Conservation (phyloP, 2,329 filamentous ascomycete species). For the Exserohilum turcica region DNA sequence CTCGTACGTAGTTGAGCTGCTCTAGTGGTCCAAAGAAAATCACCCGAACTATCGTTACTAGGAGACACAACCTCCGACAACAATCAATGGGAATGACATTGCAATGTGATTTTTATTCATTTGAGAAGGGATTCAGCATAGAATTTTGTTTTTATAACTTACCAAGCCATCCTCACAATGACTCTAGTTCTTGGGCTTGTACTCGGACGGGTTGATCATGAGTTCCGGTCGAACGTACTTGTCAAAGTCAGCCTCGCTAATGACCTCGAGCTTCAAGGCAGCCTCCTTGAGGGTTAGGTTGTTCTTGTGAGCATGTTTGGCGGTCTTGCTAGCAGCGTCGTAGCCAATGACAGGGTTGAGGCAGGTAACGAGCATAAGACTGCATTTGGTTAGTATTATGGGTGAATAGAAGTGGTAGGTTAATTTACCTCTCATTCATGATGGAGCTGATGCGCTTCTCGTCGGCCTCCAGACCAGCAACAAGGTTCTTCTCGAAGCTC, state of each 20-base stretch:
- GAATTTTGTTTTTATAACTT: too few species aligned
- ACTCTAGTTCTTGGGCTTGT: slow-evolving; percentile 49
- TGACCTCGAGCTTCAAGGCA: slow-evolving; percentile 88
- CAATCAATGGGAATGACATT: too few species aligned
- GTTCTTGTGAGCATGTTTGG: slow-evolving; percentile 94
- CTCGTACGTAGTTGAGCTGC: too few species aligned
- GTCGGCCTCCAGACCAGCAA: slow-evolving; percentile 86
- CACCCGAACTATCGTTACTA: too few species aligned
- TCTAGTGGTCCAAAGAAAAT: too few species aligned
- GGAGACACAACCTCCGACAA: too few species aligned
- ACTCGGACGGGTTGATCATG: slow-evolving; percentile 85
- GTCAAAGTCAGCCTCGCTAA: slow-evolving; percentile 90
- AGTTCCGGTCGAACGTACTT: slow-evolving; percentile 87
- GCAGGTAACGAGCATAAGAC: slow-evolving; percentile 97
- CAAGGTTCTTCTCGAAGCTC: slow-evolving; percentile 92
- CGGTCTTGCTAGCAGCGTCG: slow-evolving; percentile 42
- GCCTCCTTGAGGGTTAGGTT: slow-evolving; percentile 90
- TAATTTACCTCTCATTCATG: slow-evolving; percentile 86
- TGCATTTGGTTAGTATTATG: slow-evolving; percentile 47
- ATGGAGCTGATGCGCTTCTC: slow-evolving; percentile 89
- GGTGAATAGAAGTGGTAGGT: not conserved
- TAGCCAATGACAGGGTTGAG: slow-evolving; percentile 38
- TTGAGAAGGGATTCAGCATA: too few species aligned
- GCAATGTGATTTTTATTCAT: too few species aligned
- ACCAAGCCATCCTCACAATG: not conserved